Evolutionary conservation across 805 yeast genomes (phyloP), one percentile per base, ranked within the genome.

Genomic region (Wickerhamomyces rabaulensis): DNA sequence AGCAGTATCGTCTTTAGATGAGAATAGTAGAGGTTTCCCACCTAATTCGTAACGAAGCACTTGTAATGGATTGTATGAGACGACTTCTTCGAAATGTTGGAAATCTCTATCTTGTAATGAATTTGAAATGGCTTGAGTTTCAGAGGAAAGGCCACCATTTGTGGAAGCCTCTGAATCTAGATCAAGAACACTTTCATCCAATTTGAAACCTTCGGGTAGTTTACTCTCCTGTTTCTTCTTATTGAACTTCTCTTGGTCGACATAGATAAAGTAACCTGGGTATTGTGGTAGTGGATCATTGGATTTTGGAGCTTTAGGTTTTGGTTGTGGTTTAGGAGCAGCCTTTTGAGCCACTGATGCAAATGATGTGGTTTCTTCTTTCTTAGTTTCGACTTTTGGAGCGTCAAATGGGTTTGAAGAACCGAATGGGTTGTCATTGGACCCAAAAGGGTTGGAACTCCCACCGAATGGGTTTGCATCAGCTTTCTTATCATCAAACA

Each of bases 11-110:
- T 82, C 92, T 40, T 71, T 75, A 9, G 65, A 58, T 15, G 85
- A 78, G 64, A 87, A 92, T 17, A 87, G 65, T 22, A 94, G 67
- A 3, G 97, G 97, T 38, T 67, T 67, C 1, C 96, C 95, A 26
- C 84, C 86, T 25, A 87, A 62, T 39, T 90, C 89, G 64, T 92
- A 91, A 47, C 99, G 76, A 31, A 94, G 69, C 2, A 94, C 87
- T 67, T 94, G 99, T 3, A 75, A 72, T 3, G 97, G 91, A 59
- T 94, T 94, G 58, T 84, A 85, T 12, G 84, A 84, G 12, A 87
- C 84, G 2, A 80, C 71, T 44, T 79, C 83, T 25, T 87, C 77
- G 63, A 94, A 94, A 49, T 81, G 77, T 59, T 87, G 88, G 65
- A 94, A 94, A 7, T 77, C 78, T 47, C 79, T 79, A 51, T 87